phyloP scores from a whole-genome alignment of 495 filamentous ascomycete genomes.

The Penicillium flavigenum region DNA sequence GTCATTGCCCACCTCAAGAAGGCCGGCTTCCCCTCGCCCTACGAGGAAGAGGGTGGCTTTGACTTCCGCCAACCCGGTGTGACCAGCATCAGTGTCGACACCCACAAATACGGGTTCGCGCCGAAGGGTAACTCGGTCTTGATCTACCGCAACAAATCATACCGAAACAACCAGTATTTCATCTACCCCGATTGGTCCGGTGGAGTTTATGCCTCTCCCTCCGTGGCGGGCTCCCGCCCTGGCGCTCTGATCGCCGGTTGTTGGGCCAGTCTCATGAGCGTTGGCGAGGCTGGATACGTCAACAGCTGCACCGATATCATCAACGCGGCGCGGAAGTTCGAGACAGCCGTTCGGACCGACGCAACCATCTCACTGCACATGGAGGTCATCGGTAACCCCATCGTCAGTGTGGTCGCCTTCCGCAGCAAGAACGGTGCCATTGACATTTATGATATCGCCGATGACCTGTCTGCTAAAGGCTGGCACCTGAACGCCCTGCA shows the following conservation, averaged over 20 bases:
- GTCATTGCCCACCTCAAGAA: constrained; percentile 85
- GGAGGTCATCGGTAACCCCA: constrained; percentile 76
- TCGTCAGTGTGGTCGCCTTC: constrained; percentile 90
- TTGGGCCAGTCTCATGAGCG: constrained; percentile 85
- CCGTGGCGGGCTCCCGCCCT: constrained; percentile 85
- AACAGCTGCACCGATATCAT: constrained; percentile 83
- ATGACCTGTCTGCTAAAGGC: constrained; percentile 74
- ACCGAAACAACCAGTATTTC: constrained; percentile 91
- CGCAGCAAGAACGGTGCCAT: constrained; percentile 63
- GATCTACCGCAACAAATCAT: constrained; percentile 76
- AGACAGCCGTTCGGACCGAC: constrained; percentile 66
- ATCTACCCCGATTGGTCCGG: constrained; percentile 93
- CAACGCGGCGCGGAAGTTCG: constrained; percentile 80
- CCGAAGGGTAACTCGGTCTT: constrained; percentile 93
- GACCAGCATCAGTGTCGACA: constrained; percentile 92
- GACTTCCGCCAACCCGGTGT: constrained; percentile 95
- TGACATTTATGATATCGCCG: constrained; percentile 84
- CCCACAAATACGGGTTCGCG: constrained; percentile 98
- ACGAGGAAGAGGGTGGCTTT: constrained; percentile 70
- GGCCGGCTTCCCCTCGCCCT: constrained; percentile 72
- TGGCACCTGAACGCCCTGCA: constrained; percentile 98
- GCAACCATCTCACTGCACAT: constrained; percentile 68
- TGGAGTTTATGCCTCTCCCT: constrained; percentile 91
- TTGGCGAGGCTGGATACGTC: constrained; percentile 89
- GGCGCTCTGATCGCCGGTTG: constrained; percentile 92